A percentile compares a stretch with the other conserved stretches of the same genome.
phyloP scores from a whole-genome alignment of 257 asterid species.

The Plantago ovata region DNA sequence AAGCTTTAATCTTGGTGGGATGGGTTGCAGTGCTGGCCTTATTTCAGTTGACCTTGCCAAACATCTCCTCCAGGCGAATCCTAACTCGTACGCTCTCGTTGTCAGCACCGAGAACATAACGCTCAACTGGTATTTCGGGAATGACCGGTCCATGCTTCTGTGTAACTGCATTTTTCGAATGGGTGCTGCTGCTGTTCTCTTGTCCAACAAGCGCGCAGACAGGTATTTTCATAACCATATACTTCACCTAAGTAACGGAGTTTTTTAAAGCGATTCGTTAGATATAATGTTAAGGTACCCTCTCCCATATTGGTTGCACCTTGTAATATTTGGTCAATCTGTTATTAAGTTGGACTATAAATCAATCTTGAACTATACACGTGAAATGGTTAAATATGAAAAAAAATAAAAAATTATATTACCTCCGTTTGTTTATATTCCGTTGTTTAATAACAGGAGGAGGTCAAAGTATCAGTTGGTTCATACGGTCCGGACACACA shows the following conservation, averaged over 20 bases:
- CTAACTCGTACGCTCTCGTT: slow-evolving; percentile 38
- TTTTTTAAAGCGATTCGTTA: no score
- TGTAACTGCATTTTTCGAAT: slow-evolving; percentile 59
- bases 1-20: slow-evolving; percentile 56
- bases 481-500: slow-evolving; percentile 57
- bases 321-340: no score
- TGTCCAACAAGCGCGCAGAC: slow-evolving; percentile 38
- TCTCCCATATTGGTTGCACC: no score
- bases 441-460: neutral
- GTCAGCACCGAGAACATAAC: slow-evolving; percentile 60
- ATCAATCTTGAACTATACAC: no score
- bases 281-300: no score
- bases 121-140: slow-evolving; percentile 60
- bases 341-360: no score
- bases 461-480: slow-evolving; percentile 47
- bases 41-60: slow-evolving; percentile 49
- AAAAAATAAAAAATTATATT: no score
- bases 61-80: slow-evolving; percentile 47
- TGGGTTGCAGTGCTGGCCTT: slow-evolving; percentile 68
- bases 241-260: no score
- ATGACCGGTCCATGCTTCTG: slow-evolving; percentile 55
- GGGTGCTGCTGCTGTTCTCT: slow-evolving; percentile 56
- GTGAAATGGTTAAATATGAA: no score
- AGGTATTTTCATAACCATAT: no score
- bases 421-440: no score